Base-by-base conservation (phyloP, 2,329 filamentous ascomycete genomes). In the Ascochyta koolunga region DNA sequence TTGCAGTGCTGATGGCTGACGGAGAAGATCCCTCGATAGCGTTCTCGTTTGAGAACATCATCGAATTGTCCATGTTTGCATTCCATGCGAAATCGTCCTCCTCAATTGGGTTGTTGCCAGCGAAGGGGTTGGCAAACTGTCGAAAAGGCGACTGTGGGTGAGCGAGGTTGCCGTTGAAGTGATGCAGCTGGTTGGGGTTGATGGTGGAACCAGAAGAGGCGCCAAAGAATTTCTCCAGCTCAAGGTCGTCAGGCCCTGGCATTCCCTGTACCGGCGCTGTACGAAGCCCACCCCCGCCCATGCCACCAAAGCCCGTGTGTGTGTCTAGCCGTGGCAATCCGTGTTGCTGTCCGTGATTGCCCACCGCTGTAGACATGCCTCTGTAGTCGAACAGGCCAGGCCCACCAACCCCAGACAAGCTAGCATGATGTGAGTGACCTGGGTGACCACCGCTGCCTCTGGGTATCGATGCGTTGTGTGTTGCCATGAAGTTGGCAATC, bases 1-100 rank as follows among this genome's bases (percentile, higher is more conserved):
- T 98, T 54, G 90, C 91, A 37, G 91, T 96, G 78, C 93, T 98
- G 74, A 98, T 93, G 40, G 92, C 92, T 8, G 95, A 98, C 15
- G 95, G 95, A 13, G 95, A 98, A 10, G 95, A 98, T 54, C 90
- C 92, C 67, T 96, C 93, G 48, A 97, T 85, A 24, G 90, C 91
- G 61, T 87, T 89, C 65, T 96, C 92, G 67, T 89, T 89, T 50
- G 80, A 78, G 65, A 70, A 74, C 56, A 69, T 67, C 66, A 75
- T 83, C 39, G 89, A 86, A 67, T 88, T 86, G 60, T 95, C 91
- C 71, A 96, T 90, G 19, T 89, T 89, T 54, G 88, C 88, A 77
- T 87, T 85, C 92, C 92, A 98, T 66, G 92, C 89, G 71, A 95
- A 91, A 61, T 93, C 89, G 46, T 96, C 92, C 32, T 85, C 83